Evolutionary conservation across 2,329 filamentous ascomycete genomes (phyloP).

Genomic region (Penicillium sp.): DNA sequence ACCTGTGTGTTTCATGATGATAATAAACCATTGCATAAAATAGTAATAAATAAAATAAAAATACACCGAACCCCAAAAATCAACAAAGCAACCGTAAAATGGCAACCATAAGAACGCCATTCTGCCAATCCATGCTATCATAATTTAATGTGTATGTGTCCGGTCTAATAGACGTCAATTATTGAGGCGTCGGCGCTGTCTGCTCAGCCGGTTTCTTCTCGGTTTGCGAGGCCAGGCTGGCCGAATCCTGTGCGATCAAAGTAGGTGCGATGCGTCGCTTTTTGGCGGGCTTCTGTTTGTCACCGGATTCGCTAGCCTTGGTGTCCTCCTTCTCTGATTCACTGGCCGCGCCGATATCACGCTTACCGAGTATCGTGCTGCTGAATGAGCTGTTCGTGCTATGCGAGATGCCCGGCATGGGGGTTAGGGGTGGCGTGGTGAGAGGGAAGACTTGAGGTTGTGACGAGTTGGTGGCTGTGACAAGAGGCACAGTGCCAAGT

Average conservation of each 20-base stretch:
- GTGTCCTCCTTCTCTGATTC: conserved; percentile 45
- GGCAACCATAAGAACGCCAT: background rate
- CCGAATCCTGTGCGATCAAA: conserved; percentile 39
- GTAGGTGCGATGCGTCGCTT: conserved; percentile 69
- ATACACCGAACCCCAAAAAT: background rate
- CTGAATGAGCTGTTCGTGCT: conserved; percentile 54
- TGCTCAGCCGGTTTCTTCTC: background rate
- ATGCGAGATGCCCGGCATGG: conserved; percentile 50
- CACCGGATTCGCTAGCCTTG: conserved; percentile 20
- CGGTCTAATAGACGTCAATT: conserved; percentile 1
- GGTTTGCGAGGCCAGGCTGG: background rate
- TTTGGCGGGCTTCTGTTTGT: conserved; percentile 52
- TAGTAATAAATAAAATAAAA: background rate
- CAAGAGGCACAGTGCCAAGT: conserved; percentile 69
- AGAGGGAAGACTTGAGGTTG: conserved; percentile 59
- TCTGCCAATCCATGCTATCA: conserved; percentile 5
- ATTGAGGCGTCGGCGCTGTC: background rate
- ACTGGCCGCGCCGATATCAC: conserved; percentile 39
- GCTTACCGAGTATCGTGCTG: conserved; percentile 53
- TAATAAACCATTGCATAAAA: background rate
- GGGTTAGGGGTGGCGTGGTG: conserved; percentile 87
- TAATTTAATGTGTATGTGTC: background rate
- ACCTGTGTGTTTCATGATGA: background rate
- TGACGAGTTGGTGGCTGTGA: conserved; percentile 67
- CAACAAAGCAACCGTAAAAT: background rate